These are phyloP conservation scores for Fonsecaea multimorphosa DNA, from an alignment of 2,329 filamentous ascomycete genomes.

Conservation along the genomic window DNA sequence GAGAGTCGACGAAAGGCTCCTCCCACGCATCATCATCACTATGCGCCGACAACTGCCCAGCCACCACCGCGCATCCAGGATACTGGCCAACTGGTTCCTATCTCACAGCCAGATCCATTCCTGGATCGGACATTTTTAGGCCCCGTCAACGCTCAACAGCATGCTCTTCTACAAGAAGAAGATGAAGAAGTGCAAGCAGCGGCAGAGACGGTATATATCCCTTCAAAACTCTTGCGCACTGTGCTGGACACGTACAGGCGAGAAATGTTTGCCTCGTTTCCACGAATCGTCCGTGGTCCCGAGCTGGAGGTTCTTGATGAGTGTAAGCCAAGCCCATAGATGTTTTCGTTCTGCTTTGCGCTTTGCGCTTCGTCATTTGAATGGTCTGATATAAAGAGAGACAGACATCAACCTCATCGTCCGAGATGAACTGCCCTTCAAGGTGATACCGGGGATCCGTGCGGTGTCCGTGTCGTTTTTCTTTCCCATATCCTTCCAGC, in stretches of 20 bases:
- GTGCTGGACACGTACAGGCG: slow-evolving; percentile 5
- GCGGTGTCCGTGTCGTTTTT: not conserved
- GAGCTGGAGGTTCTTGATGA: slow-evolving; percentile 3
- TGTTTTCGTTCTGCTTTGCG: not conserved
- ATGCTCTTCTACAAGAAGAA: no score
- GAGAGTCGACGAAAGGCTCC: not conserved
- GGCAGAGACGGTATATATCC: no score
- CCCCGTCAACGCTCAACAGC: no score
- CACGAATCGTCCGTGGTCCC: not conserved
- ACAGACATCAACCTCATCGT: slow-evolving; percentile 3
- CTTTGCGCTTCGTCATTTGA: not conserved
- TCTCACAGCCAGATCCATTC: no score
- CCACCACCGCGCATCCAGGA: no score
- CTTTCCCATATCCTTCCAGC: not conserved
- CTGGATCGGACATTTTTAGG: no score
- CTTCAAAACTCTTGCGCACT: not conserved
- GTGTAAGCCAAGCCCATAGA: no score
- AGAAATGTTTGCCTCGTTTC: not conserved
- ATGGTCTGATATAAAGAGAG: no score
- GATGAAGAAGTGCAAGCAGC: no score
- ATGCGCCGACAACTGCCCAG: no score
- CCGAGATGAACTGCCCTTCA: slow-evolving; percentile 1
- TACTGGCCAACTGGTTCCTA: no score
- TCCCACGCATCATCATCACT: no score
- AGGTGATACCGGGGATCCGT: not conserved